Evolutionary conservation across 108 stramenopile species (phyloP), one percentile per base, ranked within the genome.

Genomic region (Cyclostephanos tholiformis): DNA sequence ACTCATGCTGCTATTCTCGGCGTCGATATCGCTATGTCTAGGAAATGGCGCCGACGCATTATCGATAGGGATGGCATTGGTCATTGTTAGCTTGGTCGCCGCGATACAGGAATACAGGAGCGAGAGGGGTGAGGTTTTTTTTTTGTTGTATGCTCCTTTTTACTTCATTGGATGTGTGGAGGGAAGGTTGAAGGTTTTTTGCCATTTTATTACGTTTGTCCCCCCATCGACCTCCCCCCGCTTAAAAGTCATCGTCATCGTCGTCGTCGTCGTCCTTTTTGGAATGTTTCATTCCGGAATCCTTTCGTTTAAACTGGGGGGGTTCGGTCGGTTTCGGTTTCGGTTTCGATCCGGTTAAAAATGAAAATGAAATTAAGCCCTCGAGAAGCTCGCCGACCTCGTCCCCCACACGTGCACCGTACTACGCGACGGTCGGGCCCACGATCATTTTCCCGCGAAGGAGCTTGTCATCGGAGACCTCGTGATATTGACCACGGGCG

Each of bases 381-480:
- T 98, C 12, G 95, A 97, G 67, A 94, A 97, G 62, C 83, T 99
- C 26, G 82, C 77, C 50, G 75, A 92, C 76, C 62, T 98, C 12
- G 94, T 97, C 23, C 93, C 97, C 6, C 96, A 91, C 14, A 88
- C 78, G 0, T 93, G 95, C 64, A 89, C 91, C 2, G 96, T 95
- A 4, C 60, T 97, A 8, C 86, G 95, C 10, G 93, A 91, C 79
- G 94, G 96, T 17, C 74, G 72, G 55, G 90, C 89, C 0, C 30
- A 75, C 57, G 89, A 85, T 41, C 77, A 79, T 17, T 84, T 95
- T 60, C 89, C 86, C 23, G 98, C 98, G 4, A 65, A 74, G 27
- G 90, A 97, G 36, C 70, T 98, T 23, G 97, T 99, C 11, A 87
- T 97, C 16, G 99, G 99, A 0, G 99, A 99, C 85, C 66, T 98